Evolutionary conservation across 129 eudicot species (phyloP), one percentile per base, ranked within the genome.

Genomic region (Apium graveolens): DNA sequence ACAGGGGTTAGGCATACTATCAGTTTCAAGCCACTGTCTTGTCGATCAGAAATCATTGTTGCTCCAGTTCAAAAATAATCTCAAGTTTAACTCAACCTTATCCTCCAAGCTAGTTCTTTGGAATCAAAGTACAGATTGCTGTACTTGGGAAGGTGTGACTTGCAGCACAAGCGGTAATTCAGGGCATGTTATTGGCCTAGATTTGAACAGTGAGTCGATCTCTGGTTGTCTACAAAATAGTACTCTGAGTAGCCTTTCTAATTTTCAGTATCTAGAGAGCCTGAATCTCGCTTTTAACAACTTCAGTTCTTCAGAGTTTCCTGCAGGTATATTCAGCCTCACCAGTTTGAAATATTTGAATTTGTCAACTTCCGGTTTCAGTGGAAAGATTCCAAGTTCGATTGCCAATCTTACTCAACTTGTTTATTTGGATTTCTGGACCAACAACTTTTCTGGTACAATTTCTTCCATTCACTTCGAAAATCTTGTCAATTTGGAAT

Each of bases 331-430:
- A 3, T 20, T 24, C 3, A 81, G 49, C 1, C 84, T 81, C 5
- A 17, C 77, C 2, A 26, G 35, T 26, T 76, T 76, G 72, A 69
- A 31, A 17, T 21, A 77, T 60, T 57, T 82, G 24, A 70, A 82
- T 46, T 53, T 82, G 27, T 82, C 81, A 6, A 35, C 41, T 39
- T 39, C 78, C 1, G 74, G 69, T 48, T 73, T 83, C 24, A n/a
- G 51, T n/a, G 87, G 84, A 45, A 16, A 31, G 24, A 31, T 84
- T n/a, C 84, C 84, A 69, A 49, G 31, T 51, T 51, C 78, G 24
- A 12, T 84, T 7, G 73, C 78, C 16, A 76, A 76, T 39, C 73
- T 80, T 11, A 76, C 79, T 0, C 37, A 66, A 4, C 81, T 80
- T 51, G 55, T 39, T 14, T 39, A 70, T 71, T 71, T 82, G 74